Evolutionary conservation across 306 rosid species (phyloP), one percentile per base, ranked within the genome.

Genomic region (Acmispon strigosus): DNA sequence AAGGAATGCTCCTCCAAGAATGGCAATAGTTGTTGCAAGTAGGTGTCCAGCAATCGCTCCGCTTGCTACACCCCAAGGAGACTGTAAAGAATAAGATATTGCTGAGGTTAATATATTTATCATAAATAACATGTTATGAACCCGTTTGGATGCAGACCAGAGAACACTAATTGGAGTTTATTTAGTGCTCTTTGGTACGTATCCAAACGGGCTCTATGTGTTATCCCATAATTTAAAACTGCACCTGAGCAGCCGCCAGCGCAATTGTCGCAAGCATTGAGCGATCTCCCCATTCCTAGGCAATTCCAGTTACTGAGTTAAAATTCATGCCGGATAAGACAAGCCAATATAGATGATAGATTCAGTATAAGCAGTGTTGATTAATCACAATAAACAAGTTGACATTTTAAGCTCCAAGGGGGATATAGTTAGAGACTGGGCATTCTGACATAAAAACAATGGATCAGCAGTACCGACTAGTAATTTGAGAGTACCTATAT

Each of bases 231-330:
- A 52, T 56, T 53, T 62, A 75, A 79, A 77, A 64, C 64, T 43
- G 55, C 55, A 95, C 99, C 99, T 91, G 97, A 34, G 96, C 99
- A 73, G 97, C 99, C 37, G 88, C 92, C 0, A 95, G 97, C 8
- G 99, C 99, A 22, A 95, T 91, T 48, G 96, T 95, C 29, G 96
- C 99, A 75, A 95, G 99, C 99, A 95, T 91, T 24, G 97, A 95
- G 29, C 96, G 97, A 78, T 95, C 99, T 45, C 99, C 97, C 97
- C 99, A 95, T 91, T 95, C 99, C 99, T 95, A 82, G 72, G 39
- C 48, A 86, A 87, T 66, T 32, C 27, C 71, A 78, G 44, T 14
- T 11, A 59, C 18, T 13, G 54, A 41, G 56, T 76, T 24, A 72
- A 62, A 66, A 62, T 47, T 39, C 32, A 55, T 44, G 64, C 50